Conservation (phyloP, 73 alveolate species). For the Symbiodinium natans region DNA sequence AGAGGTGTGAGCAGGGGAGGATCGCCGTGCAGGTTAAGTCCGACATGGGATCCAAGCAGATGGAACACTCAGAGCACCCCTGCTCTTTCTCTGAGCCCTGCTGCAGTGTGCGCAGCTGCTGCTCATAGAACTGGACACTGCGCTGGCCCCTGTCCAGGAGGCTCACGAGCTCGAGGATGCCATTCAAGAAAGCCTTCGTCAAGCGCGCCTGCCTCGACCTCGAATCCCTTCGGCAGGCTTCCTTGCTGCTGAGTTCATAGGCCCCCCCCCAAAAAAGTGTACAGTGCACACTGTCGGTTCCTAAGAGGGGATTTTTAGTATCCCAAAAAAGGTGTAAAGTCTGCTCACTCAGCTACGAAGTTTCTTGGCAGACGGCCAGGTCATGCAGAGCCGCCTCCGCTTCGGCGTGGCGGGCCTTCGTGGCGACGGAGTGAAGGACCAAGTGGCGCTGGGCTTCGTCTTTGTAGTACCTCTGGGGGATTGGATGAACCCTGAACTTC, state of each 20-base stretch:
- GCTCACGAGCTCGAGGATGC: neutral
- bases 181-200: neutral
- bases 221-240: too few relatives aligned
- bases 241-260: neutral
- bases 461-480: too few relatives aligned
- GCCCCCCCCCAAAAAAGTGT: too few relatives aligned
- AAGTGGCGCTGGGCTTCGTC: neutral
- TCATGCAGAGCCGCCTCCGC: neutral
- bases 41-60: neutral
- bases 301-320: too few relatives aligned
- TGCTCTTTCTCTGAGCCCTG: neutral
- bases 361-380: neutral
- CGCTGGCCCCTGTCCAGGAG: neutral
- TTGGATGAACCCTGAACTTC: too few relatives aligned
- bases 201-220: neutral
- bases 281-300: too few relatives aligned
- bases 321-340: too few relatives aligned
- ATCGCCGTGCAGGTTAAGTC: neutral
- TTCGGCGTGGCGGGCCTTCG: too few relatives aligned
- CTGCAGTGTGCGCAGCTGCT: neutral
- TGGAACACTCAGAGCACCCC: neutral
- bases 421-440: neutral
- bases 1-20: neutral
- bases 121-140: neutral
- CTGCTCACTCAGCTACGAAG: neutral